These are phyloP conservation scores for Trypanosomatidae sp. DNA, from an alignment of 208 protist genomes.

Conservation along the genomic window DNA sequence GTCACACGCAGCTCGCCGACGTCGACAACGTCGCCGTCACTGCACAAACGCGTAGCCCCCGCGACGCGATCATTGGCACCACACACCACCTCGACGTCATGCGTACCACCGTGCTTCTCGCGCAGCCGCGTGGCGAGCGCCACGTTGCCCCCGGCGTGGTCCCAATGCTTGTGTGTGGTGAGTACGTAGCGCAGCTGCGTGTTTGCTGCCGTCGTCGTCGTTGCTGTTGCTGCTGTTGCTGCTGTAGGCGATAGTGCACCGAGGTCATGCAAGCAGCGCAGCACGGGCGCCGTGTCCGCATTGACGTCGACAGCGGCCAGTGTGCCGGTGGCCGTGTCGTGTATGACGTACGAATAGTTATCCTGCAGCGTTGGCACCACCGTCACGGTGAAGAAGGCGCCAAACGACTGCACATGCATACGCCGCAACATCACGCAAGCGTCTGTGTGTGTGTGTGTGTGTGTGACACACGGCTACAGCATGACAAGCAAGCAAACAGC, in stretches of 20 bases:
- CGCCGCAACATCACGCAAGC: constrained; percentile 22
- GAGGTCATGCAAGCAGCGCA: constrained; percentile 25
- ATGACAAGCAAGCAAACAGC: constrained; percentile 1
- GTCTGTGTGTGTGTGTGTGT: too few relatives aligned
- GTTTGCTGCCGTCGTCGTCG: background rate
- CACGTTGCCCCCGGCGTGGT: constrained; percentile 86
- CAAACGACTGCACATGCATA: constrained; percentile 31
- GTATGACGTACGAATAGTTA: constrained; percentile 88
- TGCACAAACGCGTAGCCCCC: constrained; percentile 39
- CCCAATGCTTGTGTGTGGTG: constrained; percentile 92
- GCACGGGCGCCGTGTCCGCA: constrained; percentile 40
- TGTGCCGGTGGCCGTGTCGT: constrained; percentile 39
- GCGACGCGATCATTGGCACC: constrained; percentile 59
- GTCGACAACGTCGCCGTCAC: constrained; percentile 37
- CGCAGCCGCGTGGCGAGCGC: constrained; percentile 16
- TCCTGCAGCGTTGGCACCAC: constrained; percentile 77
- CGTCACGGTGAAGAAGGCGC: constrained; percentile 52
- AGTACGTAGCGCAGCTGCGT: constrained; percentile 43
- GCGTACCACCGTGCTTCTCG: background rate
- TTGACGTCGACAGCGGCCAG: constrained; percentile 83
- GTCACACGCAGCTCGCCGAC: constrained; percentile 49
- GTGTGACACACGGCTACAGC: background rate
- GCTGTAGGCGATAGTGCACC: constrained; percentile 5
- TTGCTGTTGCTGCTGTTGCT: too few relatives aligned
- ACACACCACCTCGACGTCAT: constrained; percentile 44